These are phyloP conservation scores for Phytophthora hibernalis DNA, from an alignment of 352 stramenopile genomes.

Conservation along the genomic window DNA sequence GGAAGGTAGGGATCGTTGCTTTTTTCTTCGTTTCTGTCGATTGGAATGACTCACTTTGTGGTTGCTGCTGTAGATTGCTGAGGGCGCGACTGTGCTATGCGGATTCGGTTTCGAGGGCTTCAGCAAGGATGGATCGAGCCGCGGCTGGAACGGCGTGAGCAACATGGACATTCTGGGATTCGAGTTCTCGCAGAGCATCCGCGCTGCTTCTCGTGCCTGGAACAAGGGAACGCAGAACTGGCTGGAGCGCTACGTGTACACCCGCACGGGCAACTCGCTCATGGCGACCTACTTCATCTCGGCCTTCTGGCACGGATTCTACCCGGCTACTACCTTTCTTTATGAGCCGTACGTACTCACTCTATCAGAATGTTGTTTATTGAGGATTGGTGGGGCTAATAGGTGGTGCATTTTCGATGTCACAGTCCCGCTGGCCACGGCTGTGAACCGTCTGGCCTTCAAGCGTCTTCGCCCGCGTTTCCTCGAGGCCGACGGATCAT, in stretches of 20 bases:
- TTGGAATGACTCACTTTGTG: conserved; percentile 46
- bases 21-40: conserved; percentile 16
- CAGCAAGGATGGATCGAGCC: conserved; percentile 81
- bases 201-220: conserved; percentile 91
- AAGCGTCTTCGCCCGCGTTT: conserved; percentile 76
- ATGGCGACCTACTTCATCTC: conserved; percentile 95
- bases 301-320: conserved; percentile 99
- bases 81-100: conserved; percentile 83
- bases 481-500: conserved; percentile 62
- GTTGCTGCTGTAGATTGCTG: conserved; percentile 48
- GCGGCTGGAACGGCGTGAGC: conserved; percentile 94
- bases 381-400: conserved; percentile 2
- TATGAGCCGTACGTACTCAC: conserved; percentile 60
- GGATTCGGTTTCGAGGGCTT: conserved; percentile 96
- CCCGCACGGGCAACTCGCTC: conserved; percentile 93
- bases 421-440: conserved; percentile 66
- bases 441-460: conserved; percentile 72
- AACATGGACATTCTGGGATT: conserved; percentile 98
- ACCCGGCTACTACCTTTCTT: conserved; percentile 99
- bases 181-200: conserved; percentile 93
- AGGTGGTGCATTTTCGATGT: background rate
- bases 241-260: conserved; percentile 98
- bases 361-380: background rate
- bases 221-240: conserved; percentile 98
- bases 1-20: conserved; percentile 79